phyloP scores from a whole-genome alignment of 495 filamentous ascomycete species.

The Neurospora tetrasperma region DNA sequence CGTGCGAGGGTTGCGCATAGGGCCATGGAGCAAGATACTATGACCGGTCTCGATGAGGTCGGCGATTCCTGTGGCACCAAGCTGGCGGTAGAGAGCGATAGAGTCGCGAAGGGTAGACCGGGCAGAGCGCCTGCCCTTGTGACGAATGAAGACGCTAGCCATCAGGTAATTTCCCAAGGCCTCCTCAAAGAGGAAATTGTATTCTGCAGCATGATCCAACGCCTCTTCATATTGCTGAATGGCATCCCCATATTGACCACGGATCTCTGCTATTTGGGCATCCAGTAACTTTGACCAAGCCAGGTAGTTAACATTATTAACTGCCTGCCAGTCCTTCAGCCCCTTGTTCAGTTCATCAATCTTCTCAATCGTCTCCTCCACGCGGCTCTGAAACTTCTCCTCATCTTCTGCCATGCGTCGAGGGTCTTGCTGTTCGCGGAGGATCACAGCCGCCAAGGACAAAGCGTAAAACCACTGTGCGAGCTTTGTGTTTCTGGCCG shows the following conservation, averaged over 20 bases:
- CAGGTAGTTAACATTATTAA: constrained; percentile 70
- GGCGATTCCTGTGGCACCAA: constrained; percentile 67
- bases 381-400: constrained; percentile 39
- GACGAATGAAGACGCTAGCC: constrained; percentile 64
- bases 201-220: constrained; percentile 68
- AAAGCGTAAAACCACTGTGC: constrained; percentile 60
- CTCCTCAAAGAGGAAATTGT: constrained; percentile 71
- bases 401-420: constrained; percentile 30
- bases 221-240: constrained; percentile 63
- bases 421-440: constrained; percentile 46
- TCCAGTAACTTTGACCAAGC: constrained; percentile 67
- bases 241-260: constrained; percentile 48
- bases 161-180: constrained; percentile 68
- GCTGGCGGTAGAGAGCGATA: constrained; percentile 59
- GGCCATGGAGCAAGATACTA: constrained; percentile 58
- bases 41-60: constrained; percentile 60
- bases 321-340: constrained; percentile 56
- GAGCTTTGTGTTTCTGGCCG: constrained; percentile 53
- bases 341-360: constrained; percentile 46
- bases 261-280: constrained; percentile 60
- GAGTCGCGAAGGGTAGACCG: constrained; percentile 61
- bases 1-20: constrained; percentile 47
- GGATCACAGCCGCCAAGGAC: constrained; percentile 52
- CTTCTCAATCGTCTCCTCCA: constrained; percentile 44
- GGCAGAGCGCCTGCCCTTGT: constrained; percentile 62